phyloP scores from a whole-genome alignment of 768 basidiomycete species.

The Podaxis mareebaensis region DNA sequence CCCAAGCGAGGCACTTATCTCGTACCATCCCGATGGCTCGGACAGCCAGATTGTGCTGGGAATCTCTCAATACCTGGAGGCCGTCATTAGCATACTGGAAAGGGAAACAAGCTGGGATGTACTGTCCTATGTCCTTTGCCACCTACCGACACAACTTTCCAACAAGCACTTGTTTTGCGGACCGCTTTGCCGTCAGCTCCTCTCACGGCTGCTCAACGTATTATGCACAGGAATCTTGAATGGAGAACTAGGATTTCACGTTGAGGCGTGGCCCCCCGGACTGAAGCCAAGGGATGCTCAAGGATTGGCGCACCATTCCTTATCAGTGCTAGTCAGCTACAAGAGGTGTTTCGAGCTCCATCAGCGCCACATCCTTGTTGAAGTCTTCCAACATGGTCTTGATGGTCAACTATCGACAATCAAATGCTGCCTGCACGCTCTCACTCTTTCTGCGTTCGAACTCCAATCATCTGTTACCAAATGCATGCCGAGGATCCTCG shows the following conservation, averaged over 20 bases:
- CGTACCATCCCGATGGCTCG: slow-evolving; percentile 57
- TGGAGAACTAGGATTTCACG: slow-evolving; percentile 53
- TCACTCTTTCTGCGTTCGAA: slow-evolving; percentile 87
- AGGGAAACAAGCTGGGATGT: slow-evolving; percentile 90
- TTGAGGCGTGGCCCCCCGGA: slow-evolving; percentile 59
- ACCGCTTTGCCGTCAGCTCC: slow-evolving; percentile 65
- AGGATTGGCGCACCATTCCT: slow-evolving; percentile 81
- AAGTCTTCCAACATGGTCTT: slow-evolving; percentile 69
- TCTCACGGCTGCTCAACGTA: slow-evolving; percentile 61
- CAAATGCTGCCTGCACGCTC: slow-evolving; percentile 87
- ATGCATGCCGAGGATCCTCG: slow-evolving; percentile 75
- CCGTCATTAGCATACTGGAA: slow-evolving; percentile 65
- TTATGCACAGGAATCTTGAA: slow-evolving; percentile 68
- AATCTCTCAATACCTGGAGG: slow-evolving; percentile 70
- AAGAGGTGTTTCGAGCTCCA: slow-evolving; percentile 71
- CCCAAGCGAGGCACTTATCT: slow-evolving; percentile 66
- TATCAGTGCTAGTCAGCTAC: slow-evolving; percentile 89
- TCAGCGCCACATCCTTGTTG: slow-evolving; percentile 68
- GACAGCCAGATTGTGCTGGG: slow-evolving; percentile 56
- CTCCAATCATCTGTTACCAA: slow-evolving; percentile 80
- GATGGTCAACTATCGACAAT: slow-evolving; percentile 73
- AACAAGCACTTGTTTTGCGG: slow-evolving; percentile 99
- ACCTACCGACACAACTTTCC: slow-evolving; percentile 85
- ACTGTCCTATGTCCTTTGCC: slow-evolving; percentile 86
- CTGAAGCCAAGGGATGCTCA: slow-evolving; percentile 82